Percentiles rank a stretch among this genome's conserved stretches.
phyloP scores from a whole-genome alignment of 2,329 filamentous ascomycete genomes.

The Chaetothyriales sp. region DNA sequence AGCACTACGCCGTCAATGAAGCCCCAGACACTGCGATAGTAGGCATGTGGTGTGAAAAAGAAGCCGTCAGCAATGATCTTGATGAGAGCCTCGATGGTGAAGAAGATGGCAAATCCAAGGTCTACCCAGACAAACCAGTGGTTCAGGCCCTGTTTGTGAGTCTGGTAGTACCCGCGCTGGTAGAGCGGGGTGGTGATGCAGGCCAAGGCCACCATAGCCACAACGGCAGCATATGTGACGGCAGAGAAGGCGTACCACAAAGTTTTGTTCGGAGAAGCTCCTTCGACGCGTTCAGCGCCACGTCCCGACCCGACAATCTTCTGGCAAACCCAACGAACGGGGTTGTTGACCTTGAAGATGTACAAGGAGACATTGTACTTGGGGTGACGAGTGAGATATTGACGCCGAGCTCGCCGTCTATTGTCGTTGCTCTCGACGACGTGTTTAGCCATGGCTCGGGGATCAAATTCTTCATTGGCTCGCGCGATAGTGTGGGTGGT shows the following conservation, averaged over 20 bases:
- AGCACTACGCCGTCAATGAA: constrained; percentile 88
- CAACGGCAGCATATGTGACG: constrained; percentile 84
- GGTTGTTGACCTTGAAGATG: constrained; percentile 67
- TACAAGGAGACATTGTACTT: constrained; percentile 88
- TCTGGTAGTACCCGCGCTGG: constrained; percentile 70
- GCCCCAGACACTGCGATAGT: constrained; percentile 91
- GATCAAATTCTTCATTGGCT: constrained; percentile 66
- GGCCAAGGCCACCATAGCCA: constrained; percentile 93
- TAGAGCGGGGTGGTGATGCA: constrained; percentile 91
- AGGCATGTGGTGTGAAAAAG: constrained; percentile 94
- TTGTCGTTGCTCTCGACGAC: constrained; percentile 71
- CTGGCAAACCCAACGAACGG: constrained; percentile 71
- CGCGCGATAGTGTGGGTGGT: constrained; percentile 59
- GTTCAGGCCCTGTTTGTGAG: constrained; percentile 43
- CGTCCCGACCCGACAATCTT: constrained; percentile 80
- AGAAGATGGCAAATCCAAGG: constrained; percentile 73
- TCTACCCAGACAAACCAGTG: constrained; percentile 97
- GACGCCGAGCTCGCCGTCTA: constrained; percentile 74
- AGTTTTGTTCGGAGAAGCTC: constrained; percentile 73
- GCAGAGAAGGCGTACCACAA: constrained; percentile 90
- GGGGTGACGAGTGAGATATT: constrained; percentile 76
- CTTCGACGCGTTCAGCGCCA: constrained; percentile 74
- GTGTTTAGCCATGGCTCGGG: constrained; percentile 76
- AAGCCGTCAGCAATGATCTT: constrained; percentile 93
- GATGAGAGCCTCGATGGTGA: constrained; percentile 72